Base-by-base conservation (phyloP, 176 grass and related monocot genomes). In the Hsuehochloa calcarea region DNA sequence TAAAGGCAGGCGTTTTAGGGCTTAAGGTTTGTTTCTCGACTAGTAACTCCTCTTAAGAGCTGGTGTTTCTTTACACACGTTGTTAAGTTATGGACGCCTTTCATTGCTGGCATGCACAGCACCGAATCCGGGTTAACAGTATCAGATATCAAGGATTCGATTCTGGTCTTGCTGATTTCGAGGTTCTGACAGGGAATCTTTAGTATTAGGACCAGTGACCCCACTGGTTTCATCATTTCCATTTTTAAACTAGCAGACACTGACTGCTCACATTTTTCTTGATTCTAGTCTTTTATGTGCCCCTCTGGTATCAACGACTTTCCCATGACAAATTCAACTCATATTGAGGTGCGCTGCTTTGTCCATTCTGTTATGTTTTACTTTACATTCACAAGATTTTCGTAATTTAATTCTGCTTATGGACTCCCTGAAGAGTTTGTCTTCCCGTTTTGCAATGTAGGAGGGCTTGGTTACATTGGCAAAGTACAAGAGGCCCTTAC, bases 301-400 rank as follows among this genome's bases (percentile, higher is more conserved):
- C 96, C 91, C 37, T 99, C 96, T 49, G 96, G 91, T 56, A 99
- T 91, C 81, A 89, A 92, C 65, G 96, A 99, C 78, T 99, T 99
- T 44, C 96, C 96, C 63, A 95, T 99, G 96, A 99, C 96, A 90
- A 99, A 99, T 78, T 93, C 88, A 72, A 99, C 93, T 15, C 96
- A 99, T 62, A 99, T 99, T 23, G 94, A 94, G 91, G 96, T 98
- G 37, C 17, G 80, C 27, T 84, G 6, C 25, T 65, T 55, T 20
- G 20, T 63, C 47, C 38, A 11, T 54, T 70, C 8, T 60, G n/a
- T 6, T 7, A 8, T 82, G 3, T 80, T 63, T 54, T 55, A 40
- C 10, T 43, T 45, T 40, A 52, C 3, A 52, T 50, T 29, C 3
- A 70, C 41, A 35, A 47, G 6, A 77, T 40, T 54, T 82, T 50